Evolutionary conservation across 805 yeast species (phyloP).

Genomic region (Candida railenensis): DNA sequence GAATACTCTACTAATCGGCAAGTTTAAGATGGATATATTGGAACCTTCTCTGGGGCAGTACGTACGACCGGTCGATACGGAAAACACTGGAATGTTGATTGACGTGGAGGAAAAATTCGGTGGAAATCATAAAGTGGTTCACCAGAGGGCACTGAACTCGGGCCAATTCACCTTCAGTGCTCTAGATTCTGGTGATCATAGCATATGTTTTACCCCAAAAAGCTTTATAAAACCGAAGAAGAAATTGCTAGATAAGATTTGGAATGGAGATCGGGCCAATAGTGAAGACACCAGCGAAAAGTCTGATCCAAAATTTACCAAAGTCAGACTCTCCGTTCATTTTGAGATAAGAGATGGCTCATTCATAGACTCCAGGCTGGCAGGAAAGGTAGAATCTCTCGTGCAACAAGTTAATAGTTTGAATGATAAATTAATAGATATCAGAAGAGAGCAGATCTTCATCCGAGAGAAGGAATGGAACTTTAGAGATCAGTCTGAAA

Average conservation of each 20-base stretch:
- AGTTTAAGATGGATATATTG: constrained; percentile 46
- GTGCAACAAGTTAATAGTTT: constrained; percentile 56
- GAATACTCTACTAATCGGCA: constrained; percentile 49
- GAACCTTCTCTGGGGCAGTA: constrained; percentile 36
- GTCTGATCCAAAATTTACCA: constrained; percentile 20
- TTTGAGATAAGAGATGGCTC: constrained; percentile 21
- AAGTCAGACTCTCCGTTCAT: constrained; percentile 19
- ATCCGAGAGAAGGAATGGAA: constrained; percentile 22
- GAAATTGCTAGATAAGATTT: not conserved
- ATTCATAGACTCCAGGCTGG: constrained; percentile 33
- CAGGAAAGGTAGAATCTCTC: constrained; percentile 49
- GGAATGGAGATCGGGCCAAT: not conserved
- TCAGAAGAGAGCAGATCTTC: constrained; percentile 63
- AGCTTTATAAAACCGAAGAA: constrained; percentile 15
- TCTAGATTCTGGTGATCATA: constrained; percentile 24
- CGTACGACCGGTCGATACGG: constrained; percentile 24
- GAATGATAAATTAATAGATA: constrained; percentile 53
- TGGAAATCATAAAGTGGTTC: constrained; percentile 21
- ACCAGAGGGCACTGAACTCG: constrained; percentile 19
- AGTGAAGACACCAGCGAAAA: constrained; percentile 1
- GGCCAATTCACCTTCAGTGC: constrained; percentile 29
- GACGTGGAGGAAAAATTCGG: constrained; percentile 45
- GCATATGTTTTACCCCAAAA: constrained; percentile 25
- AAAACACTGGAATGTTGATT: constrained; percentile 31
- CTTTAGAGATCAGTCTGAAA: constrained; percentile 25